These are phyloP conservation scores for Termitomyces eurrhizus DNA, from an alignment of 768 basidiomycete genomes.

Conservation along the genomic window DNA sequence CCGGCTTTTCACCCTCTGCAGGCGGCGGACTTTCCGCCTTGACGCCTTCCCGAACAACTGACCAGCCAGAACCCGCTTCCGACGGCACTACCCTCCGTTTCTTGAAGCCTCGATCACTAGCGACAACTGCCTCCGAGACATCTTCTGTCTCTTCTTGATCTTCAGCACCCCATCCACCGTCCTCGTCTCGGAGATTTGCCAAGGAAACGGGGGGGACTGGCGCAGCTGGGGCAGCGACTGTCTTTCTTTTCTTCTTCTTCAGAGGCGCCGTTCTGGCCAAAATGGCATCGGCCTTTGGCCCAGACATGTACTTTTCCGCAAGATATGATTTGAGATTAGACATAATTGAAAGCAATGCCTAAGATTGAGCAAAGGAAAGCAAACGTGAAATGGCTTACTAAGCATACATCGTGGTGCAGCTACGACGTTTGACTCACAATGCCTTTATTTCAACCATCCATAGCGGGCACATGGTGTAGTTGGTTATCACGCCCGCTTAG, in stretches of 20 bases:
- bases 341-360: slow-evolving; percentile 23
- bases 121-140: slow-evolving; percentile 60
- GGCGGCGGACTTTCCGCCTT: slow-evolving; percentile 50
- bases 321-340: slow-evolving; percentile 75
- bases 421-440: background rate
- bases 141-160: slow-evolving; percentile 54
- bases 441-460: background rate
- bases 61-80: slow-evolving; percentile 59
- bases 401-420: background rate
- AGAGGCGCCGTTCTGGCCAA: slow-evolving; percentile 57
- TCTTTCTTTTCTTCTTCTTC: slow-evolving; percentile 81
- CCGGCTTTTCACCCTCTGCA: slow-evolving; percentile 65
- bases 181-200: slow-evolving; percentile 58
- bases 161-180: slow-evolving; percentile 62
- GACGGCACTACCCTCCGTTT: slow-evolving; percentile 47
- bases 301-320: slow-evolving; percentile 93
- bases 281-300: slow-evolving; percentile 94
- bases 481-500: slow-evolving; percentile 18
- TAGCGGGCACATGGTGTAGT: slow-evolving; percentile 15
- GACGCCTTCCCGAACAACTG: slow-evolving; percentile 55
- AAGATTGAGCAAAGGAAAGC: background rate
- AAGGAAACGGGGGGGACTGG: slow-evolving; percentile 23
- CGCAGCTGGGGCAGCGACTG: slow-evolving; percentile 22
- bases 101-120: slow-evolving; percentile 75
- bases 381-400: background rate